Evolutionary conservation across 2,329 filamentous ascomycete genomes (phyloP), one percentile per base, ranked within the genome.

Genomic region (Parasarocladium wereldwijsianum): DNA sequence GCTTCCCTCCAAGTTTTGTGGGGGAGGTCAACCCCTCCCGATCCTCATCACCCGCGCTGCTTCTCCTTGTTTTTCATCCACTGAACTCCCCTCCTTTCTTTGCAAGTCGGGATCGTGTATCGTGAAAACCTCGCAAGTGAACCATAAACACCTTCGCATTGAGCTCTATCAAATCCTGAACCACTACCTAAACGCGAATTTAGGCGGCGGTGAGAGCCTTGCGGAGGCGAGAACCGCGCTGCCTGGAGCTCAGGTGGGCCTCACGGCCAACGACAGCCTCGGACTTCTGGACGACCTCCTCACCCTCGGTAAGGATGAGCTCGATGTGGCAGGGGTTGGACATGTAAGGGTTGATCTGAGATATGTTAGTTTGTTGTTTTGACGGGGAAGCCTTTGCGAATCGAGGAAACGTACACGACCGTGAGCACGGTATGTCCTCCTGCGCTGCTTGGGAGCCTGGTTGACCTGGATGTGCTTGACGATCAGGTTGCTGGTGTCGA

Each of bases 401-500:
- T 21, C 12, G 28, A 16, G 31, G 30, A 29, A 21, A 84, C 86
- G 54, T 92, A 94, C 87, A 72, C 90, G 85, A 77, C 90, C 90
- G 76, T 98, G 90, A 44, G 92, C 92, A 77, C 90, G 86, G 82
- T 98, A 98, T 58, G 90, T 98, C 64, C 90, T 80, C 69, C 90
- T 77, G 60, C 90, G 79, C 75, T 96, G 87, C 80, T 96, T 96
- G 55, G 90, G 90, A 50, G 90, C 92, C 75, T 98, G 90, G 83
- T 98, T 98, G 75, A 98, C 90, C 73, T 98, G 90, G 69, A 98
- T 98, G 81, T 94, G 92, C 83, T 94, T 94, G 69, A 98, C 82
- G 58, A 96, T 67, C 57, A 98, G 72, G 74, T 92, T 92, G 67
- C 77, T 78, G 57, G 86, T 96, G 67, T 98, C 85, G 55, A 93